These are phyloP conservation scores for Stenogyne calaminthoides DNA, from an alignment of 305 asterid genomes.

Conservation along the genomic window DNA sequence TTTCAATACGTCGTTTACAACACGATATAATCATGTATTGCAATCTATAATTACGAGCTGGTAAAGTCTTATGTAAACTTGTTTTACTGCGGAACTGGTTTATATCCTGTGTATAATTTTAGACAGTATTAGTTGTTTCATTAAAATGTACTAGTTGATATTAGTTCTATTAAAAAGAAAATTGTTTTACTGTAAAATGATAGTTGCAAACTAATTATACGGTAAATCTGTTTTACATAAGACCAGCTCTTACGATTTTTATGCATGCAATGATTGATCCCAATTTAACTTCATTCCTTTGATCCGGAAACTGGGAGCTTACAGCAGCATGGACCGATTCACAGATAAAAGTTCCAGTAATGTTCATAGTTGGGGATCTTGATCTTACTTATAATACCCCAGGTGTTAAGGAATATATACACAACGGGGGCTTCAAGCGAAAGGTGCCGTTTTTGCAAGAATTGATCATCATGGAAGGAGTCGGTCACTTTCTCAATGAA, in stretches of 20 bases:
- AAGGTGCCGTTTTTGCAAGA: slow-evolving; percentile 78
- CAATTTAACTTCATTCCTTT: neutral
- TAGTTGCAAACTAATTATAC: no score
- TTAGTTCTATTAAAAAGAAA: no score
- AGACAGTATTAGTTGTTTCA: neutral
- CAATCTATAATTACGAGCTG: neutral
- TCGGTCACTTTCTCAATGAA: slow-evolving; percentile 71
- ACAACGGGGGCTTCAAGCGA: slow-evolving; percentile 63
- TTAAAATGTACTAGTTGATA: no score
- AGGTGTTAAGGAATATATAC: slow-evolving; percentile 71
- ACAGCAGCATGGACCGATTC: slow-evolving; percentile 65
- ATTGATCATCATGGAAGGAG: slow-evolving; percentile 79
- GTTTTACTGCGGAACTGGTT: neutral
- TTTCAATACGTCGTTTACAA: neutral
- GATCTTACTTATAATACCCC: slow-evolving; percentile 66
- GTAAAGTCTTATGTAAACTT: neutral
- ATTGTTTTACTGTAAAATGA: neutral
- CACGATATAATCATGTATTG: neutral
- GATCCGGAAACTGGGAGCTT: slow-evolving; percentile 83
- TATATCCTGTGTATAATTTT: neutral
- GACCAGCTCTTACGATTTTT: neutral
- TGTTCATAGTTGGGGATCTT: slow-evolving; percentile 82
- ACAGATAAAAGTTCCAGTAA: slow-evolving; percentile 79
- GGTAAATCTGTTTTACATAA: no score
- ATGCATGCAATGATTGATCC: neutral